Conservation (phyloP, 176 grass and related monocot genomes). For the Juncus inflexus region DNA sequence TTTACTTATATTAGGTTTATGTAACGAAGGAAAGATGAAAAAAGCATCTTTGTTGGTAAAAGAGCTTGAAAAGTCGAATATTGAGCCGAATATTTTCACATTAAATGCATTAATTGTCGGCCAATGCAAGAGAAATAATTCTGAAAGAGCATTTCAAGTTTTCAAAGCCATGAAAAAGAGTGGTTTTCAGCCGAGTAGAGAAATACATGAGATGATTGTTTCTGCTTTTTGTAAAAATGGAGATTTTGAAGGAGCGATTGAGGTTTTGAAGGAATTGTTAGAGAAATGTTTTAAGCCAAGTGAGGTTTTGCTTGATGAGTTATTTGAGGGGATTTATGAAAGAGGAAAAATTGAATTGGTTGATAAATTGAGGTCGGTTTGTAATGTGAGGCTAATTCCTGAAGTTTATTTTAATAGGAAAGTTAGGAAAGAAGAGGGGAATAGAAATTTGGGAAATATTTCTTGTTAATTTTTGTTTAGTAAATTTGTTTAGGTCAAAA, state of each 20-base stretch:
- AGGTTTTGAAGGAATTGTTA: conserved; percentile 61
- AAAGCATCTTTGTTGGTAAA: conserved; percentile 46
- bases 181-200: conserved; percentile 43
- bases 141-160: conserved; percentile 62
- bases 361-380: conserved; percentile 37
- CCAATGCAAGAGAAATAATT: conserved; percentile 67
- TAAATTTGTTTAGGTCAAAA: too few relatives aligned
- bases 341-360: conserved; percentile 51
- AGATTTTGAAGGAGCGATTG: conserved; percentile 72
- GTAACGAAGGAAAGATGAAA: conserved; percentile 64
- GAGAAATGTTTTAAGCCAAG: conserved; percentile 60
- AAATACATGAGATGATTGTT: conserved; percentile 46
- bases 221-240: conserved; percentile 74
- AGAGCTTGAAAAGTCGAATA: conserved; percentile 44
- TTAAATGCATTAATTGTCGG: conserved; percentile 62
- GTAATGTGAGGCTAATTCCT: conserved; percentile 46
- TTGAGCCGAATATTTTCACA: conserved; percentile 62
- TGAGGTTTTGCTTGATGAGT: conserved; percentile 47
- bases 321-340: conserved; percentile 46
- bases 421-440: conserved; percentile 17
- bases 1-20: conserved; percentile 62
- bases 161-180: conserved; percentile 72
- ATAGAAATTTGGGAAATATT: background rate
- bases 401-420: conserved; percentile 42
- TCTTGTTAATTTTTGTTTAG: too few relatives aligned